These are phyloP conservation scores for Thymus mandschuricus DNA, from an alignment of 257 asterid genomes.

Conservation along the genomic window DNA sequence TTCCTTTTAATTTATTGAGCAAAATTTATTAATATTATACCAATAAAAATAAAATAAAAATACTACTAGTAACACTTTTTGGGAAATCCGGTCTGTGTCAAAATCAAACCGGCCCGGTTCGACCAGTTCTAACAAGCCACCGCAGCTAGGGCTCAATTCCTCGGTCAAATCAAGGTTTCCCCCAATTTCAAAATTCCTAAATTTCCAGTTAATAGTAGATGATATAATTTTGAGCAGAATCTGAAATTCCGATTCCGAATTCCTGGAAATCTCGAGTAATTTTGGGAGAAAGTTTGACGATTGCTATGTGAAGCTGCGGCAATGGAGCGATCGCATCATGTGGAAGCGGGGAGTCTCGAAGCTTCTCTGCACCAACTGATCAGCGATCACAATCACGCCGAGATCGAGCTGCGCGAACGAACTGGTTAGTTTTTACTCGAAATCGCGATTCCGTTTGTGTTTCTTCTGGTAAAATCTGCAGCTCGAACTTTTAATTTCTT, in stretches of 20 bases:
- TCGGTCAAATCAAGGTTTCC: background rate
- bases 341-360: conserved; percentile 65
- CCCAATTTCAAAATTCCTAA: background rate
- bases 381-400: conserved; percentile 58
- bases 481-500: background rate
- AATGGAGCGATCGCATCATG: conserved; percentile 71
- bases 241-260: background rate
- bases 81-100: background rate
- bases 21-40: too few relatives aligned
- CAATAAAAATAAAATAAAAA: too few relatives aligned
- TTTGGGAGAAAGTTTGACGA: background rate
- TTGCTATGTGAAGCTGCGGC: conserved; percentile 28
- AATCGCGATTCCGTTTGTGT: background rate
- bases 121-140: background rate
- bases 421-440: conserved; percentile 51
- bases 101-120: conserved; percentile 14
- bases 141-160: conserved; percentile 8
- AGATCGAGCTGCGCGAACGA: conserved; percentile 57
- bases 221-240: background rate
- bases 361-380: conserved; percentile 73
- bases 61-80: too few relatives aligned
- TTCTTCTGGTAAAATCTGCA: background rate
- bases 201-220: background rate
- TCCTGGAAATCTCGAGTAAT: background rate
- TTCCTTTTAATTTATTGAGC: too few relatives aligned